These are phyloP conservation scores for Glebionis coronaria DNA, from an alignment of 129 eudicot species.

Conservation along the genomic window DNA sequence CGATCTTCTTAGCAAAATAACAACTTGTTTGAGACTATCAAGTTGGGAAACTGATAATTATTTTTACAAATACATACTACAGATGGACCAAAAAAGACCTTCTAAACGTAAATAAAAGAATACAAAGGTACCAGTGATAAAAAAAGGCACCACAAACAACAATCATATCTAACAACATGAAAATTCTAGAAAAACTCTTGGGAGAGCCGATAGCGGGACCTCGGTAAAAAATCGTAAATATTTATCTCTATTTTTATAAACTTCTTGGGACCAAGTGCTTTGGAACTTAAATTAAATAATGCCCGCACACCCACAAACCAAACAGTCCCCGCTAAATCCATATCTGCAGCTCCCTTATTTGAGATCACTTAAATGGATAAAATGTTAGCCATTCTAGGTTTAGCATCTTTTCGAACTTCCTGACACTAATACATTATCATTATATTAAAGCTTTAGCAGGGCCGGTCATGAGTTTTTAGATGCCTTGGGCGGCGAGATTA, in stretches of 20 bases:
- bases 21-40: not conserved
- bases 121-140: slow-evolving; percentile 12
- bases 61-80: slow-evolving; percentile 28
- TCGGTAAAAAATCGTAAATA: not conserved
- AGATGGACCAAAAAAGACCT: slow-evolving; percentile 19
- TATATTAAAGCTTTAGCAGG: no score
- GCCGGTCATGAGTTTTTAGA: no score
- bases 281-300: slow-evolving; percentile 6
- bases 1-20: not conserved
- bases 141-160: slow-evolving; percentile 15
- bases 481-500: no score
- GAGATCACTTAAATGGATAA: slow-evolving; percentile 37
- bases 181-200: slow-evolving; percentile 3
- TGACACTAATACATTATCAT: slow-evolving; percentile 41
- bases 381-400: slow-evolving; percentile 56
- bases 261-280: not conserved
- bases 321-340: slow-evolving; percentile 16
- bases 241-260: slow-evolving; percentile 5
- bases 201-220: not conserved
- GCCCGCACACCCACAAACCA: slow-evolving; percentile 20
- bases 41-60: slow-evolving; percentile 6
- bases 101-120: slow-evolving; percentile 29
- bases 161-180: slow-evolving; percentile 19
- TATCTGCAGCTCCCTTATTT: not conserved
- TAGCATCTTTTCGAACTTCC: slow-evolving; percentile 85